Conservation (phyloP, 1,284 basidiomycete genomes). For the Inonotus hispidus region DNA sequence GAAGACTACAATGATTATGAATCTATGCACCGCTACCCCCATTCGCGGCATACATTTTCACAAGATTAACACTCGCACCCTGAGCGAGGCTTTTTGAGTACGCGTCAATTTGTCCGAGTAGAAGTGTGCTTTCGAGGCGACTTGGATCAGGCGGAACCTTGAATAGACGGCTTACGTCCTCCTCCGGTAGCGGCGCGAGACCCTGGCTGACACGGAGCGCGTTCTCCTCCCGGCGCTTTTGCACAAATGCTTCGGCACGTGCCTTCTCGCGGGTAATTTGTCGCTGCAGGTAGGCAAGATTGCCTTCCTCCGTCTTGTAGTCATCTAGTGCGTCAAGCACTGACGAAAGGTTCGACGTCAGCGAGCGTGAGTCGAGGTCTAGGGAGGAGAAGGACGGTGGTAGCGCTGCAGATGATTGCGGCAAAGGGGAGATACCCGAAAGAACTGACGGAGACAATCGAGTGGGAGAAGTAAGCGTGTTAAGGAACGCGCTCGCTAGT, state of each 20-base stretch:
- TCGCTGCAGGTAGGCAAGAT: constrained; percentile 87
- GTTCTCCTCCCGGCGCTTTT: constrained; percentile 90
- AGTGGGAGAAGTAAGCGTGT: constrained; percentile 22
- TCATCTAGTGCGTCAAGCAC: constrained; percentile 82
- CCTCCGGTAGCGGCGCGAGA: constrained; percentile 80
- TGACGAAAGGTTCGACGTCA: constrained; percentile 71
- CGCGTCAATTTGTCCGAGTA: constrained; percentile 84
- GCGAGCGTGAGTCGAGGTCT: constrained; percentile 53
- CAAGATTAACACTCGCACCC: constrained; percentile 62
- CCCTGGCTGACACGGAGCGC: constrained; percentile 78
- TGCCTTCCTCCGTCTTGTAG: constrained; percentile 88
- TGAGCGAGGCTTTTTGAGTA: constrained; percentile 73
- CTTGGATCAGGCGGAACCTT: constrained; percentile 89
- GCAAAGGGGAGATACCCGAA: constrained; percentile 23
- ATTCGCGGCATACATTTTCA: constrained; percentile 73
- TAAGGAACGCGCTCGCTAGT: constrained; percentile 48
- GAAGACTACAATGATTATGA: neutral
- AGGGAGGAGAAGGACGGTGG: constrained; percentile 54
- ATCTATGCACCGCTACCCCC: constrained; percentile 27
- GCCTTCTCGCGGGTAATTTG: constrained; percentile 89
- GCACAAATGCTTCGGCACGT: constrained; percentile 75
- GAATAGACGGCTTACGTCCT: constrained; percentile 79
- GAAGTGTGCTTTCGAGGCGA: constrained; percentile 82
- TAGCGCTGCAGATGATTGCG: constrained; percentile 37
- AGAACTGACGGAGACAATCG: neutral